These are phyloP conservation scores for Debaryomycetaceae sp. DNA, from an alignment of 1,139 yeast genomes.

Conservation along the genomic window DNA sequence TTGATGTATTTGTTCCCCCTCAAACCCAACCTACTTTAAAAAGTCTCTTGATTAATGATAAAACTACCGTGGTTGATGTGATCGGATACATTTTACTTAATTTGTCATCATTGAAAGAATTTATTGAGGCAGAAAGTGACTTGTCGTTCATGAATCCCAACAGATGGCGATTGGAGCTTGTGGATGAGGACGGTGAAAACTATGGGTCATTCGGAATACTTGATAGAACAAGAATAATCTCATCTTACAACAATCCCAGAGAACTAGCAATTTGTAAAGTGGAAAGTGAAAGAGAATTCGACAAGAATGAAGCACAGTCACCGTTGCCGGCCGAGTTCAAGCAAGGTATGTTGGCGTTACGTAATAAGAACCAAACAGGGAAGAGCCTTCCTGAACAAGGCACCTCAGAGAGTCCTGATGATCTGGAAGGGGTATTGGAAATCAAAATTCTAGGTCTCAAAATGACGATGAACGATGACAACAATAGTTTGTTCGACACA, in stretches of 20 bases:
- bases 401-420: conserved; percentile 3
- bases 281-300: conserved; percentile 29
- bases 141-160: conserved; percentile 46
- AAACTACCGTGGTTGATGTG: conserved; percentile 55
- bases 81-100: conserved; percentile 57
- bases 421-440: background rate
- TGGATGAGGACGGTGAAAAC: conserved; percentile 80
- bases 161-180: conserved; percentile 63
- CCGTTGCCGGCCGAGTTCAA: conserved; percentile 53
- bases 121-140: conserved; percentile 13
- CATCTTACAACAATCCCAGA: conserved; percentile 60
- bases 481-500: conserved; percentile 6
- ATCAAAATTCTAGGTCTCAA: conserved; percentile 1
- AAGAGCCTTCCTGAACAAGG: conserved; percentile 2
- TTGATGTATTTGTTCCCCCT: conserved; percentile 41
- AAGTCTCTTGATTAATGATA: conserved; percentile 38
- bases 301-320: conserved; percentile 35
- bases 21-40: conserved; percentile 26
- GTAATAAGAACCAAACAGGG: background rate
- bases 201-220: conserved; percentile 71
- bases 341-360: conserved; percentile 12
- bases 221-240: conserved; percentile 51
- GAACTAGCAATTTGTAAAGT: conserved; percentile 61
- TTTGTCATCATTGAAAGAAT: conserved; percentile 21
- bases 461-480: conserved; percentile 1